Base-by-base conservation (phyloP, 495 filamentous ascomycete species). In the Aspergillus ostianus region DNA sequence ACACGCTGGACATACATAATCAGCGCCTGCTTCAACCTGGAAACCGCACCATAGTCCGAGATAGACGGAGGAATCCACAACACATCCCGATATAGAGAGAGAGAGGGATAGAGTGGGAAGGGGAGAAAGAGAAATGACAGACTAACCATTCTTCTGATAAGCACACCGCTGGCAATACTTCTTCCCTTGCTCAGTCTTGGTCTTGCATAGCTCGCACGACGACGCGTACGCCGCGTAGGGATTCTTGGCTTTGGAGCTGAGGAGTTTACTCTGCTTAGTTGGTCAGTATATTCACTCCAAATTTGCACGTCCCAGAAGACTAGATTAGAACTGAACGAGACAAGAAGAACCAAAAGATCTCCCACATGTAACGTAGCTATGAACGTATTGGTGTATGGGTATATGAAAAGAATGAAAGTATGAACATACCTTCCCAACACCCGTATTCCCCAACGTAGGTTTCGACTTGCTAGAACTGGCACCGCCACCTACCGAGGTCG, bases 201-300 rank as follows among this genome's bases (percentile, higher is more conserved):
- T 84, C 69, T 86, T 89, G 75, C 87, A 90, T 20, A 66, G 70
- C 5, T 76, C 77, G 62, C 85, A 87, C 0, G 83, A 79, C 57
- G 82, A 82, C 19, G 85, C 77, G 69, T 90, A 90, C 46, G 84
- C 80, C 15, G 86, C 86, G 62, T 87, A 89, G 2, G 87, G 87
- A 59, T 90, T 88, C 71, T 87, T 84, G 6, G 87, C 87, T 30
- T 80, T 79, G 54, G 87, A 82, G 64, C 84, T 87, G 30, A 89
- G 77, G 1, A 90, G 77, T 71, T 89, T 90, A 67, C 81, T 89
- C 85, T 88, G 47, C 23, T 41, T 47, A 62, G 20, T 18, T 53
- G 26, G 18, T 32, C 10, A 32, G 30, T n/a, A n/a, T n/a, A n/a
- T n/a, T n/a, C n/a, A n/a, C n/a, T n/a, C n/a, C n/a, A n/a, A n/a